Evolutionary conservation across 306 rosid species (phyloP), one percentile per base, ranked within the genome.

Genomic region (Boehmeria nivea): DNA sequence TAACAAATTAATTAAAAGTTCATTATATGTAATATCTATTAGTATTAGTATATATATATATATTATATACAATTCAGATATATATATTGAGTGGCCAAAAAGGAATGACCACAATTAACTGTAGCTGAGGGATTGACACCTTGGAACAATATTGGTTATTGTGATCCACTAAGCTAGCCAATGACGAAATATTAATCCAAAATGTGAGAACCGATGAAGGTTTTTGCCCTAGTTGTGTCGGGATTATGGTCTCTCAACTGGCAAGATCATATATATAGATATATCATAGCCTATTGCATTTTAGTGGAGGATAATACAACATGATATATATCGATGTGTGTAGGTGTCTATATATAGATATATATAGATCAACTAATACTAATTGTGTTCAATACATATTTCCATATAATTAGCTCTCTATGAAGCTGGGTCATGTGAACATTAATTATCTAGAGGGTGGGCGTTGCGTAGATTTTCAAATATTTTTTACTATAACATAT

Each of bases 151-250:
- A 21, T 21, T n/a, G 45, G 15, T 17, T 15, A 8, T 12, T 38
- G 33, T 38, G 36, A 39, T 54, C 59, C 59, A 54, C 59, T 54
- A 34, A 40, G 16, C 26, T 36, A 54, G 43, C 43, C 48, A 54
- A 11, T 6, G 15, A 34, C 59, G 8, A 10, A 28, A 54, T 31
- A 21, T 19, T 12, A 54, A 51, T 51, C 56, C 26, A 18, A 36
- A 54, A 18, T 12, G 43, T 14, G n/a, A 54, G 43, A 23, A 26
- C 23, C 22, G 48, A 17, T 49, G 11, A 51, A 51, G 7, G 19
- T n/a, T 48, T 19, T 21, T 25, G 43, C 48, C 33, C 19, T 56
- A 14, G 16, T 22, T 18, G 31, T 55, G 60, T 37, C 60, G 46
- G 46, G 47, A 20, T 36, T 34, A 55, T 36, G 60, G 15, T 19